A percentile compares a stretch with the other conserved stretches of the same genome.
phyloP scores from a whole-genome alignment of 2,329 filamentous ascomycete species.

The Botrytis cinerea region DNA sequence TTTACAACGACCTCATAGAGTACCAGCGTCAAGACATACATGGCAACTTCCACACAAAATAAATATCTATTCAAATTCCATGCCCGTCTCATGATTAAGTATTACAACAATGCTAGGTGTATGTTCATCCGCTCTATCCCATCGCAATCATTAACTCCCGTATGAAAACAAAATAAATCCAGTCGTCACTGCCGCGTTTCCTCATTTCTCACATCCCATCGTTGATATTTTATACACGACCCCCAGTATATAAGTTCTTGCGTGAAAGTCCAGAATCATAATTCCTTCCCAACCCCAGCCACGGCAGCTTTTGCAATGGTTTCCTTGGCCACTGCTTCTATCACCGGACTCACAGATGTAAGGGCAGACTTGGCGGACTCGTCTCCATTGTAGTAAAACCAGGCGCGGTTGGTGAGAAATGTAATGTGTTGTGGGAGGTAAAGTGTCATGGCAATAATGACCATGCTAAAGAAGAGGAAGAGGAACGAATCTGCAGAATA shows the following conservation, averaged over 20 bases:
- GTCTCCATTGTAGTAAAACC: conserved; percentile 94
- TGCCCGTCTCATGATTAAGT: conserved; percentile 2
- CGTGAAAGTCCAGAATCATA: conserved; percentile 26
- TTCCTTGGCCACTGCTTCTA: conserved; percentile 36
- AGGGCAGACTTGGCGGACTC: conserved; percentile 47
- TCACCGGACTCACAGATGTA: conserved; percentile 31
- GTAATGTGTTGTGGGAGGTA: conserved; percentile 92
- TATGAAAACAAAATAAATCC: conserved; percentile 9
- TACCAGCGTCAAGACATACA: not conserved
- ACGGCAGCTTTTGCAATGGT: conserved; percentile 31
- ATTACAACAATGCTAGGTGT: conserved; percentile 21
- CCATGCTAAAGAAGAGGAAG: conserved; percentile 85
- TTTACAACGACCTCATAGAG: not conserved
- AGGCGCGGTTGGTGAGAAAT: conserved; percentile 79
- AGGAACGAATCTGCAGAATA: conserved; percentile 75
- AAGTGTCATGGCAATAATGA: conserved; percentile 81
- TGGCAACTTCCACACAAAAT: not conserved
- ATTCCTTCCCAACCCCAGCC: conserved; percentile 34
- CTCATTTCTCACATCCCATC: conserved; percentile 8
- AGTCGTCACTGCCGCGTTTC: not conserved
- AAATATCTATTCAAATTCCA: conserved; percentile 6
- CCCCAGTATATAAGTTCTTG: conserved; percentile 2
- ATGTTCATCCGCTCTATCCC: conserved; percentile 11
- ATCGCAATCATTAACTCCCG: conserved; percentile 15
- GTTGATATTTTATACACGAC: conserved; percentile 18